Conservation (phyloP, 2,329 filamentous ascomycete genomes). For the Ceratocystis huliohia region DNA sequence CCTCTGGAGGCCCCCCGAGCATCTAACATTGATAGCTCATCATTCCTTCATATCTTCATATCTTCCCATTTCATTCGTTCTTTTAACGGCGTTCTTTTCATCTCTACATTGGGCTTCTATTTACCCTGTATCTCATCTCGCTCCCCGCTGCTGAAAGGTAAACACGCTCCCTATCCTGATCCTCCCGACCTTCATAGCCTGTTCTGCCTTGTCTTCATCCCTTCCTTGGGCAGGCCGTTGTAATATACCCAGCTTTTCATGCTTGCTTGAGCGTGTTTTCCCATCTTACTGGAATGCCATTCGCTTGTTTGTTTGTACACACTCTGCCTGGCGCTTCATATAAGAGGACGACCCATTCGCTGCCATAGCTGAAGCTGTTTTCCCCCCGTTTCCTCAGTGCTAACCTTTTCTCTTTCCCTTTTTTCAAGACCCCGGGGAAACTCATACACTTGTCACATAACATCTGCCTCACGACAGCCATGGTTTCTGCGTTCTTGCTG, state of each 20-base stretch:
- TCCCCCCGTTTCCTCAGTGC: neutral
- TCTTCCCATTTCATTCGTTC: neutral
- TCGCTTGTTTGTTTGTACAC: neutral
- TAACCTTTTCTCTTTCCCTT: conserved; percentile 7
- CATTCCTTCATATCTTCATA: neutral
- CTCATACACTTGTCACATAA: conserved; percentile 8
- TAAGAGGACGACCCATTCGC: neutral
- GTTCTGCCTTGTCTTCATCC: neutral
- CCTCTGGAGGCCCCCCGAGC: neutral
- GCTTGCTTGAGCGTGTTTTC: neutral
- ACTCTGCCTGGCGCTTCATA: neutral
- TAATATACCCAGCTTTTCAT: neutral
- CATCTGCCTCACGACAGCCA: conserved; percentile 6
- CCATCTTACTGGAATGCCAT: neutral
- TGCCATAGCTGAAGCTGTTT: neutral
- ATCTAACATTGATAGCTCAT: neutral
- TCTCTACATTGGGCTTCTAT: neutral
- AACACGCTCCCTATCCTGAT: neutral
- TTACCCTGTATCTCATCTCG: neutral
- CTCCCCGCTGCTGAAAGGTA: conserved; percentile 9
- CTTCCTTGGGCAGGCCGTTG: neutral
- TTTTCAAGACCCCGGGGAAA: conserved; percentile 5
- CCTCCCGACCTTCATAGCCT: neutral
- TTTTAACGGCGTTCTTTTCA: conserved; percentile 6
- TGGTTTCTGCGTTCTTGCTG: conserved; percentile 20